Conservation (phyloP, 768 basidiomycete species). For the Suillus decipiens region DNA sequence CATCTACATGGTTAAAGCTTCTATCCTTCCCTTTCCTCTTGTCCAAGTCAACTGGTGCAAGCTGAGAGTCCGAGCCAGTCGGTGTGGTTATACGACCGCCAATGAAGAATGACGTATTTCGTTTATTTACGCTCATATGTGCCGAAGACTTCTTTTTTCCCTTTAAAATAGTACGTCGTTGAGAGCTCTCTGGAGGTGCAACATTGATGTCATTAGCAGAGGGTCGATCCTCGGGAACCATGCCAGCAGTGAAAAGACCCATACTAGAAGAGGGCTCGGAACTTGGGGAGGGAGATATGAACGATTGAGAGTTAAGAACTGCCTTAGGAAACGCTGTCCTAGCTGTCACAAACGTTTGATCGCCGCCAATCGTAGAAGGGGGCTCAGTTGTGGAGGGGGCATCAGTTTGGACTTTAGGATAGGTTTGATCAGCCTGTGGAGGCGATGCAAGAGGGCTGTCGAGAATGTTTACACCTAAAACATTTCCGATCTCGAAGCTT, state of each 20-base stretch:
- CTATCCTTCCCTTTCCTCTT: conserved; percentile 29
- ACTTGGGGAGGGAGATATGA: not conserved
- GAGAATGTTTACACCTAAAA: conserved; percentile 69
- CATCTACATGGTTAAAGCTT: conserved; percentile 23
- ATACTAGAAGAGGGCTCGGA: conserved; percentile 24
- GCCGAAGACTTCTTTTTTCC: conserved; percentile 1
- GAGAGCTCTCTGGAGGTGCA: conserved; percentile 14
- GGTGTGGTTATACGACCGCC: not conserved
- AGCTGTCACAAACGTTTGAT: conserved; percentile 1
- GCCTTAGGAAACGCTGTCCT: not conserved
- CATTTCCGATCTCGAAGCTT: conserved; percentile 77
- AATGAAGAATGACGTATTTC: not conserved
- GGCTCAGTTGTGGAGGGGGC: not conserved
- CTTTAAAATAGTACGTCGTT: conserved; percentile 29
- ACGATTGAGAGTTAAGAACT: not conserved
- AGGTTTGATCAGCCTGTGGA: not conserved
- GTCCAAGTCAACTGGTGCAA: conserved; percentile 6
- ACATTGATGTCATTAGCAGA: conserved; percentile 9
- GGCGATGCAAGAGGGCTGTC: conserved; percentile 20
- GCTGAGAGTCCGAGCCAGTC: not conserved
- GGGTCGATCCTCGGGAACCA: conserved; percentile 15
- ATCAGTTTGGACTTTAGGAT: conserved; percentile 4
- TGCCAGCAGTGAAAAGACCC: conserved; percentile 21
- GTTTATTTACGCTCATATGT: not conserved
- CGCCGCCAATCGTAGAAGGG: conserved; percentile 15